These are phyloP conservation scores for Dioscorea zingiberensis DNA, from an alignment of 106 monocot genomes.

Conservation along the genomic window DNA sequence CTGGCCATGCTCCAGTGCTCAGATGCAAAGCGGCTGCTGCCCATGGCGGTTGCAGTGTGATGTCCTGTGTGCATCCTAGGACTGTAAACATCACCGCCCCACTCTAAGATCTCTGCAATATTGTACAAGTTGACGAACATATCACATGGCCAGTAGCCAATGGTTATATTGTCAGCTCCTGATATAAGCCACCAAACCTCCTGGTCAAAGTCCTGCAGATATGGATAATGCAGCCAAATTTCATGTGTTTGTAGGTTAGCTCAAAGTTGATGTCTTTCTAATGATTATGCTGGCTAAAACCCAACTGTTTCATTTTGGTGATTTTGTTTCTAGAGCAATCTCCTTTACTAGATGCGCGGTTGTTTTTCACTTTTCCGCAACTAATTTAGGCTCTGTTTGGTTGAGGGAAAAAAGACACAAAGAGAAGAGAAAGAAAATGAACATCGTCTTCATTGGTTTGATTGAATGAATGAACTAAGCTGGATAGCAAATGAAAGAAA, in stretches of 20 bases:
- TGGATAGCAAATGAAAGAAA: neutral
- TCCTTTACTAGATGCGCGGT: too few relatives aligned
- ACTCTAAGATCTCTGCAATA: conserved; percentile 7
- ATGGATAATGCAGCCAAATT: neutral
- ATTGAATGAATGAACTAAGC: neutral
- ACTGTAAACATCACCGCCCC: conserved; percentile 40
- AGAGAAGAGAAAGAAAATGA: too few relatives aligned
- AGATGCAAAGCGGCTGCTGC: conserved; percentile 11
- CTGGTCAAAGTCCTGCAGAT: conserved; percentile 6
- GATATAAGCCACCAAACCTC: conserved; percentile 19
- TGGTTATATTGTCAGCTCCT: neutral
- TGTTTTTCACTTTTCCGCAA: too few relatives aligned
- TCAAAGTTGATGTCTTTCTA: too few relatives aligned
- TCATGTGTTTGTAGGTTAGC: too few relatives aligned
- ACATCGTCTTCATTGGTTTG: too few relatives aligned
- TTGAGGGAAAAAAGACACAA: too few relatives aligned
- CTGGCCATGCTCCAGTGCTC: conserved; percentile 6
- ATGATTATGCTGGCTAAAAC: too few relatives aligned
- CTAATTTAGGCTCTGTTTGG: too few relatives aligned
- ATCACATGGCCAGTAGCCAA: conserved; percentile 29
- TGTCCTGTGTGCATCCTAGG: conserved; percentile 10
- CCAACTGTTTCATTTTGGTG: neutral
- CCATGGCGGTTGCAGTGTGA: conserved; percentile 38
- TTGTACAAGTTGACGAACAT: conserved; percentile 10
- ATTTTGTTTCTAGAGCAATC: conserved; percentile 6